Percentiles rank a stretch among this genome's conserved stretches.
These are phyloP conservation scores for Jamesozyma hellenica DNA, from an alignment of 805 yeast species.

Conservation along the genomic window DNA sequence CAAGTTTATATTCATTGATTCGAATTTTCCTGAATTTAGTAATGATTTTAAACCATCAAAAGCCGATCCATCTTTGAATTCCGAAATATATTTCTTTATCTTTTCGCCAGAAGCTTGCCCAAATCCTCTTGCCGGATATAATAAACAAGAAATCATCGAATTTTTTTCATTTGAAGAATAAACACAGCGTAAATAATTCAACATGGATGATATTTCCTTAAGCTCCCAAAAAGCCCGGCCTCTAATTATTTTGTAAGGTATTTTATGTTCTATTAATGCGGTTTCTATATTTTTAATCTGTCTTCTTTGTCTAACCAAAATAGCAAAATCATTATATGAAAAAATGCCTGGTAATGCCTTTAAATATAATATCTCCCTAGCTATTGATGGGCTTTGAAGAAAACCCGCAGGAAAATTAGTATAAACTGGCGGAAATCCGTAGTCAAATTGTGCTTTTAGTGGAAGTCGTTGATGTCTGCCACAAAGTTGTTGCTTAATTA, in stretches of 20 bases:
- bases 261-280: slow-evolving; percentile 41
- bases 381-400: slow-evolving; percentile 51
- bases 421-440: slow-evolving; percentile 40
- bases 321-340: slow-evolving; percentile 52
- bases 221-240: slow-evolving; percentile 78
- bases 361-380: slow-evolving; percentile 43
- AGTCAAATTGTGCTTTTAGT: slow-evolving; percentile 38
- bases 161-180: slow-evolving; percentile 48
- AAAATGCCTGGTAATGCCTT: slow-evolving; percentile 38
- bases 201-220: slow-evolving; percentile 50
- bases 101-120: slow-evolving; percentile 45
- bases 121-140: slow-evolving; percentile 54
- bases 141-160: slow-evolving; percentile 49
- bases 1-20: slow-evolving; percentile 10
- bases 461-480: slow-evolving; percentile 33
- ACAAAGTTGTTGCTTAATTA: slow-evolving; percentile 50
- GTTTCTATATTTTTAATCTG: slow-evolving; percentile 57
- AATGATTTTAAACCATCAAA: slow-evolving; percentile 11
- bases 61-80: slow-evolving; percentile 5
- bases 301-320: slow-evolving; percentile 56
- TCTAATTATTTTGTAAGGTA: slow-evolving; percentile 60
- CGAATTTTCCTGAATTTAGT: slow-evolving; percentile 2
- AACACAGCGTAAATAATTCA: slow-evolving; percentile 58
- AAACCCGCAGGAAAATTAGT: slow-evolving; percentile 32
- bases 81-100: slow-evolving; percentile 8